Conservation (phyloP, 2,329 filamentous ascomycete genomes). For the Cordyceps javanica region DNA sequence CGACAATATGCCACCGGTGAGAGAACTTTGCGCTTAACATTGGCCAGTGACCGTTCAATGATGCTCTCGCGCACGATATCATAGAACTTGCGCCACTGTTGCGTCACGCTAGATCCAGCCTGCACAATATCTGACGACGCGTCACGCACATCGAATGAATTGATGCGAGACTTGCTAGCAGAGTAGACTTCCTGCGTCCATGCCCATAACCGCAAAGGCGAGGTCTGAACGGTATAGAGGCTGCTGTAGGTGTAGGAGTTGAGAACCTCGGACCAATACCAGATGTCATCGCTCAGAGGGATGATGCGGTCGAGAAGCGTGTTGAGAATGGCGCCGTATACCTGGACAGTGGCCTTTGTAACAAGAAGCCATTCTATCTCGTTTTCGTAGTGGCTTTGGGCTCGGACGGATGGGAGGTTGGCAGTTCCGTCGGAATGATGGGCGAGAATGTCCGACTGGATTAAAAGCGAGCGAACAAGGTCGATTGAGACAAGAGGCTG, state of each 20-base stretch:
- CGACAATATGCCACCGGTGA: slow-evolving; percentile 73
- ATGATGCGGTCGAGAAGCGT: slow-evolving; percentile 77
- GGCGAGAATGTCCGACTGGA: slow-evolving; percentile 49
- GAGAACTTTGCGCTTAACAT: slow-evolving; percentile 65
- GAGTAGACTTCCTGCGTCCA: slow-evolving; percentile 65
- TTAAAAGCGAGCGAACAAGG: slow-evolving; percentile 56
- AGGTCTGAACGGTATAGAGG: slow-evolving; percentile 81
- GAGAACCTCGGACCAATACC: slow-evolving; percentile 92
- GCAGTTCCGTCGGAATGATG: neutral
- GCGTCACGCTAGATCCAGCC: slow-evolving; percentile 35
- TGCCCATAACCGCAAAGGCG: slow-evolving; percentile 66
- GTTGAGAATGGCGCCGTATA: slow-evolving; percentile 74
- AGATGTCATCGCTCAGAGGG: slow-evolving; percentile 77
- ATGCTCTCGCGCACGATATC: slow-evolving; percentile 71
- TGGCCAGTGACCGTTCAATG: slow-evolving; percentile 61
- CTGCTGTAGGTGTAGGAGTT: slow-evolving; percentile 71
- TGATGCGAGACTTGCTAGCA: slow-evolving; percentile 48
- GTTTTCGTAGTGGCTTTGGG: slow-evolving; percentile 53
- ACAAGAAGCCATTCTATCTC: slow-evolving; percentile 88
- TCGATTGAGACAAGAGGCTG: slow-evolving; percentile 53
- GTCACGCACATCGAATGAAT: slow-evolving; percentile 23
- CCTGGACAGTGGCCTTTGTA: slow-evolving; percentile 87
- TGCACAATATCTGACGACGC: slow-evolving; percentile 28
- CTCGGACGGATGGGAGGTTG: slow-evolving; percentile 14
- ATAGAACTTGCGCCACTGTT: slow-evolving; percentile 68